Evolutionary conservation across 2,329 filamentous ascomycete genomes (phyloP), one percentile per base, ranked within the genome.

Genomic region (Aspergillus oerlinghausenensis): DNA sequence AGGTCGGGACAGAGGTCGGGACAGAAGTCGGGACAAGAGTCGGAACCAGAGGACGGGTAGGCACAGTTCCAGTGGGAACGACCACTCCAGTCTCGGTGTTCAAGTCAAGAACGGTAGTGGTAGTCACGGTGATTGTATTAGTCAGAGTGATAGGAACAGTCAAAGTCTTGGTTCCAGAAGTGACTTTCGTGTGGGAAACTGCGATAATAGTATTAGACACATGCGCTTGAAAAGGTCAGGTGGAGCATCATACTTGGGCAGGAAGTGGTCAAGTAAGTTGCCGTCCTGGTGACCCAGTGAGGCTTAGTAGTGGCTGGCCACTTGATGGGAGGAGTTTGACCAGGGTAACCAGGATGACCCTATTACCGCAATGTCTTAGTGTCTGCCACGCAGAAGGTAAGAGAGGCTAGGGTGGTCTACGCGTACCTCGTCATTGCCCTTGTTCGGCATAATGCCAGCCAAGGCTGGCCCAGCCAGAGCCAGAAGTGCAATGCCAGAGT

Each of bases 401-500:
- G 11, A 19, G n/a, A 25, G 17, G 11, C 9, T 48, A 9, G 10
- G 17, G 19, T 3, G 9, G 5, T 25, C 45, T 11, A 26, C 25
- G 38, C 54, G 48, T 56, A 56, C 57, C 43, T 62, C 38, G 51
- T 51, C 51, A 52, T 54, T 47, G 5, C 58, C 54, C 50, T 63
- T 61, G 48, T 58, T 61, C 51, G 67, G 62, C 51, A 72, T 65
- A 49, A 74, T 65, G 61, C 70, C 71, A 50, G 70, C 72, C 50
- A 74, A 65, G 49, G 68, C 71, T 43, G 71, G 71, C 63, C 66
- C 66, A 56, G 70, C 67, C 59, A 74, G 63, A 52, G 69, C 70
- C 64, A 74, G 58, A 55, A 74, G 58, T 57, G 71, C 67, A 62
- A 73, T 52, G 62, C 67, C 65, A 60, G 60, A 60, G 52, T 71